A percentile compares a stretch with the other conserved stretches of the same genome.
phyloP scores from a whole-genome alignment of 352 stramenopile genomes.

The Pythium aristosporum region DNA sequence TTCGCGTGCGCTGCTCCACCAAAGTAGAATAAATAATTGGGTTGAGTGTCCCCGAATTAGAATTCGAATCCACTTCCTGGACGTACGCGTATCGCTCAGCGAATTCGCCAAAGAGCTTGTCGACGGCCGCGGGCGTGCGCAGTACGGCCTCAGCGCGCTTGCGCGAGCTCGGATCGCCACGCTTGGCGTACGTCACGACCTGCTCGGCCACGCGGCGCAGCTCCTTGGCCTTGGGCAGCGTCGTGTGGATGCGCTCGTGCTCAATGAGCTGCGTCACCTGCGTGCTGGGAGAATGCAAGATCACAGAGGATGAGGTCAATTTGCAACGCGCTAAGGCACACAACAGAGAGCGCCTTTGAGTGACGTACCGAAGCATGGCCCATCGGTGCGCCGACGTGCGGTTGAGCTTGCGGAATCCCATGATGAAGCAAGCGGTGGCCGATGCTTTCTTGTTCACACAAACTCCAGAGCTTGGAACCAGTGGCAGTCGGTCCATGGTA shows the following conservation, averaged over 20 bases:
- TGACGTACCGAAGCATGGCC: constrained; percentile 92
- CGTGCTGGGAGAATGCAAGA: constrained; percentile 53
- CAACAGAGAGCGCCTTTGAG: neutral
- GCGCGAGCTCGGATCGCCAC: constrained; percentile 79
- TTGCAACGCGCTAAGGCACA: neutral
- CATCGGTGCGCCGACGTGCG: constrained; percentile 92
- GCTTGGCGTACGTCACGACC: constrained; percentile 95
- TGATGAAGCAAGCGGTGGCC: constrained; percentile 42
- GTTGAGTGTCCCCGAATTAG: too few species aligned
- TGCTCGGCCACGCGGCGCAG: constrained; percentile 92
- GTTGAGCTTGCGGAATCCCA: constrained; percentile 91
- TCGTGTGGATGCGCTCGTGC: constrained; percentile 97
- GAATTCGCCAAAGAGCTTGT: constrained; percentile 96
- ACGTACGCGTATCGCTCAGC: constrained; percentile 93
- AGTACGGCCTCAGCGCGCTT: constrained; percentile 86
- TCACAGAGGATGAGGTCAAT: neutral
- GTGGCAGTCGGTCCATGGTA: constrained; percentile 29
- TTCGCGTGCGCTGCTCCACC: constrained; percentile 42
- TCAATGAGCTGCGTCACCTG: constrained; percentile 97
- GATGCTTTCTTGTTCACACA: constrained; percentile 3
- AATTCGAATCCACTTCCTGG: too few species aligned
- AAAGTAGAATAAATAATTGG: neutral
- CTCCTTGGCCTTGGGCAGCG: constrained; percentile 96
- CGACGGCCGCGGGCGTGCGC: constrained; percentile 88
- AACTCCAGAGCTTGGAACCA: constrained; percentile 10